Evolutionary conservation across 352 stramenopile genomes (phyloP).

Genomic region (Globisporangium perplexum): DNA sequence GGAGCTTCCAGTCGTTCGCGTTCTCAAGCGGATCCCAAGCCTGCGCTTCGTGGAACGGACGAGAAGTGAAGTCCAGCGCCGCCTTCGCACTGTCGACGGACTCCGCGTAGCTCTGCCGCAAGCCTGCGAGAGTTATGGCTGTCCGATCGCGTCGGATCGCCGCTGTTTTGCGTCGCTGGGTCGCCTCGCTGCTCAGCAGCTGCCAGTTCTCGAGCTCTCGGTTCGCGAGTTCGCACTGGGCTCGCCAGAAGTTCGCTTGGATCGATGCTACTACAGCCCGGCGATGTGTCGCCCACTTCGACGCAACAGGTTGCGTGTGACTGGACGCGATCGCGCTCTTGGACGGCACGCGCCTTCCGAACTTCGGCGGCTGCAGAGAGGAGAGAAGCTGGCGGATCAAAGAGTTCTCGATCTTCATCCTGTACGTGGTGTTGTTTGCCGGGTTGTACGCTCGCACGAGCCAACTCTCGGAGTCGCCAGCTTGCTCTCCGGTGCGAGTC

Average conservation of each 20-base stretch:
- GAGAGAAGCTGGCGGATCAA: constrained; percentile 38
- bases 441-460: constrained; percentile 68
- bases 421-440: constrained; percentile 42
- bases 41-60: constrained; percentile 51
- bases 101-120: constrained; percentile 14
- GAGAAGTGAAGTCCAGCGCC: constrained; percentile 48
- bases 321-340: background rate
- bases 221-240: constrained; percentile 14
- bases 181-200: constrained; percentile 29
- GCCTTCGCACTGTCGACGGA: constrained; percentile 31
- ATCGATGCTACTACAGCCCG: constrained; percentile 11
- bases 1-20: constrained; percentile 64
- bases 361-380: constrained; percentile 3
- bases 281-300: constrained; percentile 16
- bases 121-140: constrained; percentile 14
- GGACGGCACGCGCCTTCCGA: background rate
- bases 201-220: constrained; percentile 33
- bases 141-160: constrained; percentile 20
- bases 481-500: constrained; percentile 1
- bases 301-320: constrained; percentile 11
- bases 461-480: constrained; percentile 24
- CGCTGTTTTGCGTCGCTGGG: constrained; percentile 28
- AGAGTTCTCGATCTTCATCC: constrained; percentile 34
- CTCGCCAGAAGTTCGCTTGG: constrained; percentile 20
- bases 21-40: constrained; percentile 80